Base-by-base conservation (phyloP, 1,284 basidiomycete species). In the Vanrija pseudolonga region DNA sequence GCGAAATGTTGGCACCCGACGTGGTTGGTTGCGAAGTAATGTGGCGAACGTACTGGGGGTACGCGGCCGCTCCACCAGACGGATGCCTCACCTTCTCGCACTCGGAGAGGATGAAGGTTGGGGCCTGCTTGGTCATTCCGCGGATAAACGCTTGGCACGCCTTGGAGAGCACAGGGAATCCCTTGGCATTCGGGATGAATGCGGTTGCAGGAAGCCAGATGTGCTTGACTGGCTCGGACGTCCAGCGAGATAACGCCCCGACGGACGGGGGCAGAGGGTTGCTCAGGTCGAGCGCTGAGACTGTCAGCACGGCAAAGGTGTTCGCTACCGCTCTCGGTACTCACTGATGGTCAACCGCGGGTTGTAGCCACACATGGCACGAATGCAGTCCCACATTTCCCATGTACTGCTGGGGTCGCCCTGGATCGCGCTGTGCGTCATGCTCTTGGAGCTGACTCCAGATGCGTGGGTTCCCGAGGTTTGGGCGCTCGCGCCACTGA, bases 361-460 rank as follows among this genome's bases (percentile, higher is more conserved):
- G 72, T 87, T 87, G 74, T 94, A 95, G 49, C 85, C 86, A 74
- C 95, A 98, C 18, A 97, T 80, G 3, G 86, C 85, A 55, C 93
- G 82, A 56, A 98, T 89, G 45, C 86, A 83, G 74, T 98, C 94
- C 96, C 96, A 99, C 81, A 93, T 92, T 73, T 98, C 94, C 94
- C 95, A 99, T 1, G 89, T 90, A 6, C 84, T 85, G 67, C 88
- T 87, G 20, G 89, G 81, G 61, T 90, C 87, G 7, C 80, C 80
- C 82, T 56, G 49, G 6, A 58, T 56, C 5, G 52, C 51, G 7
- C 41, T 46, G 46, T 56, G 54, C 11, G 58, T 60, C 19, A 57
- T 61, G n/a, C 12, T 53, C 59, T 52, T 52, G n/a, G 46, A 37
- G 19, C 38, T 39, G 23, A 38, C 47, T 36, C 40, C 45, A 15